phyloP scores from a whole-genome alignment of 805 yeast species.

The Saccharomycopsis sp. region DNA sequence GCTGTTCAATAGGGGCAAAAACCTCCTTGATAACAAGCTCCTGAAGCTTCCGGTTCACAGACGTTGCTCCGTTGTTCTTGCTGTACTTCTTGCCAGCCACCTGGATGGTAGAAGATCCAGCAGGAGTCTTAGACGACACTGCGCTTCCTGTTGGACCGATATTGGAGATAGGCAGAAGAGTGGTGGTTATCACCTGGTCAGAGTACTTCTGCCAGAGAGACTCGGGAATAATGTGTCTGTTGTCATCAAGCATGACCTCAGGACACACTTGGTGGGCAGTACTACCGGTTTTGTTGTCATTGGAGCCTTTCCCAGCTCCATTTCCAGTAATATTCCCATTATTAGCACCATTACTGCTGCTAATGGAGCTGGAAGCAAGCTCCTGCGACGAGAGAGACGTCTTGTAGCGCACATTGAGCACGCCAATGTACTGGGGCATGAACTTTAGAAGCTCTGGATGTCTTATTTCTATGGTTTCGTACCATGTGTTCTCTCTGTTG shows the following conservation, averaged over 20 bases:
- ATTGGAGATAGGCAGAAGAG: background rate
- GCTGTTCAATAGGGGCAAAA: slow-evolving; percentile 45
- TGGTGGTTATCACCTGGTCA: slow-evolving; percentile 4
- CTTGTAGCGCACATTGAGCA: slow-evolving; percentile 79
- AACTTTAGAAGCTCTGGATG: slow-evolving; percentile 74
- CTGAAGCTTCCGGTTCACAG: slow-evolving; percentile 62
- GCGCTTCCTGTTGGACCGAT: background rate
- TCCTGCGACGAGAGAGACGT: slow-evolving; percentile 34
- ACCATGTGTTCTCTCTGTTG: slow-evolving; percentile 85
- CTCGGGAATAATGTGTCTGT: slow-evolving; percentile 85
- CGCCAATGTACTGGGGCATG: slow-evolving; percentile 95
- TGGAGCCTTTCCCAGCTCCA: slow-evolving; percentile 21
- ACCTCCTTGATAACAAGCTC: slow-evolving; percentile 70
- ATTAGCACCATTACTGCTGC: background rate
- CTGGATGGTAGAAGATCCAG: background rate
- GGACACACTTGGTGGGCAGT: slow-evolving; percentile 35
- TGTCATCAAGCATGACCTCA: slow-evolving; percentile 88
- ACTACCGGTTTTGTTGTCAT: slow-evolving; percentile 14
- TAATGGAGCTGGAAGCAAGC: too few species aligned
- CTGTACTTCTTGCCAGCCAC: background rate
- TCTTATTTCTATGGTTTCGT: slow-evolving; percentile 74
- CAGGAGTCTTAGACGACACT: background rate
- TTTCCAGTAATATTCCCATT: slow-evolving; percentile 11
- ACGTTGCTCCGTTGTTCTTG: slow-evolving; percentile 48
- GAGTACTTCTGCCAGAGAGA: slow-evolving; percentile 64